A percentile compares a stretch with the other conserved stretches of the same genome.
phyloP scores from a whole-genome alignment of 2,329 filamentous ascomycete genomes.

The Stylonectria norvegica region DNA sequence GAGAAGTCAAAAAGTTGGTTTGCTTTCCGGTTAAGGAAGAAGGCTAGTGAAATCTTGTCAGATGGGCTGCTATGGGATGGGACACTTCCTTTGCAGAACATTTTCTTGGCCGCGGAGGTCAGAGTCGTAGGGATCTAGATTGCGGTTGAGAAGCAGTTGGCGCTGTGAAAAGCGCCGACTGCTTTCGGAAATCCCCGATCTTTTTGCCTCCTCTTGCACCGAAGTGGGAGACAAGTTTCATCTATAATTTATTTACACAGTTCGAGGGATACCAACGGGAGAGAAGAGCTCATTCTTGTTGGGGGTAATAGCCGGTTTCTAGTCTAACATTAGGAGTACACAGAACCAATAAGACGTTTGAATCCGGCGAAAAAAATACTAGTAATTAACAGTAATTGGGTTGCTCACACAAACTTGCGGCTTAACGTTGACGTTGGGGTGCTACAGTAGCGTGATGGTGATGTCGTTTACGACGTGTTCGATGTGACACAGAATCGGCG shows the following conservation, averaged over 20 bases:
- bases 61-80: conserved; percentile 15
- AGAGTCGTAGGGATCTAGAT: conserved; percentile 19
- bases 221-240: conserved; percentile 1
- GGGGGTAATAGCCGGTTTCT: neutral
- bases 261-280: conserved; percentile 1
- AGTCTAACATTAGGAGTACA: conserved; percentile 1
- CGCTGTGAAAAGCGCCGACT: conserved; percentile 14
- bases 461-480: conserved; percentile 1
- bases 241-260: neutral
- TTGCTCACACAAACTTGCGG: neutral
- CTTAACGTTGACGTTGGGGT: neutral
- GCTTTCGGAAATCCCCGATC: conserved; percentile 15
- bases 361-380: conserved; percentile 1
- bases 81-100: conserved; percentile 20
- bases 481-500: neutral
- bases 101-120: conserved; percentile 11
- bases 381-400: no score
- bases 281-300: neutral
- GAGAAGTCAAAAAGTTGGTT: neutral
- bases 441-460: neutral
- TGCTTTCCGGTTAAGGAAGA: conserved; percentile 15
- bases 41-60: conserved; percentile 12
- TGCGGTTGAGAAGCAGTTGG: conserved; percentile 18
- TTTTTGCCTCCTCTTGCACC: conserved; percentile 2
- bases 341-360: conserved; percentile 10